phyloP scores from a whole-genome alignment of 192 early-diverging fungal species.

The Gamsiella multidivaricata region DNA sequence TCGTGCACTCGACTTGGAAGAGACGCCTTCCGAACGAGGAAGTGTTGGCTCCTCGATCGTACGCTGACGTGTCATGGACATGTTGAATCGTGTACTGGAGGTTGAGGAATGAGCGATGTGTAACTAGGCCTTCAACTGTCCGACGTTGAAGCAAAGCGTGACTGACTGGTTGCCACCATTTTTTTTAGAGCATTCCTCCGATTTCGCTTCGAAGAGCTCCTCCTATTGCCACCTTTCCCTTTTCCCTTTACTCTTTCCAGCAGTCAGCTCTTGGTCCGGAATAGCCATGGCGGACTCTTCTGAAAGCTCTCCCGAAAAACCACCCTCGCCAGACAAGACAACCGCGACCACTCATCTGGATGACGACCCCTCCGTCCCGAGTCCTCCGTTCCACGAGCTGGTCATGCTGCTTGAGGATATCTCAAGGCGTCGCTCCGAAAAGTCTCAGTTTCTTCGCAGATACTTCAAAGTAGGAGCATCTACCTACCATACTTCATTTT shows the following conservation, averaged over 20 bases:
- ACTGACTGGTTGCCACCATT: neutral
- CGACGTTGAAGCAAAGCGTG: neutral
- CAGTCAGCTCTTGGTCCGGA: no score
- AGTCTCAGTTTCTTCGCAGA: constrained; percentile 6
- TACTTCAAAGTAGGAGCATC: constrained; percentile 26
- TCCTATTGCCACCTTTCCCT: neutral
- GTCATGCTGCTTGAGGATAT: constrained; percentile 49
- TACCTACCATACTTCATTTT: no score
- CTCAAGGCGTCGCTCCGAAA: constrained; percentile 22
- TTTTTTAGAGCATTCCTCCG: no score
- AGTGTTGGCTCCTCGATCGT: no score
- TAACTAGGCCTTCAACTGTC: no score
- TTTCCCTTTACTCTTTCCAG: neutral
- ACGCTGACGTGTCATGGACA: no score
- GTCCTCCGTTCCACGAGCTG: constrained; percentile 44
- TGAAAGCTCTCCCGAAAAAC: neutral
- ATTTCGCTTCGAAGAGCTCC: no score
- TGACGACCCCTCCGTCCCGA: constrained; percentile 33
- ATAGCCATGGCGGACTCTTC: neutral
- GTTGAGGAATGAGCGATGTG: no score
- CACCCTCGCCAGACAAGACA: neutral
- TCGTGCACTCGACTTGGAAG: no score
- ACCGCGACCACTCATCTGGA: neutral
- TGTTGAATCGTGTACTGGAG: no score
- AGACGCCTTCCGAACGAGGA: no score